These are phyloP conservation scores for Kurtzmaniella cleridarum DNA, from an alignment of 805 yeast species.

Conservation along the genomic window DNA sequence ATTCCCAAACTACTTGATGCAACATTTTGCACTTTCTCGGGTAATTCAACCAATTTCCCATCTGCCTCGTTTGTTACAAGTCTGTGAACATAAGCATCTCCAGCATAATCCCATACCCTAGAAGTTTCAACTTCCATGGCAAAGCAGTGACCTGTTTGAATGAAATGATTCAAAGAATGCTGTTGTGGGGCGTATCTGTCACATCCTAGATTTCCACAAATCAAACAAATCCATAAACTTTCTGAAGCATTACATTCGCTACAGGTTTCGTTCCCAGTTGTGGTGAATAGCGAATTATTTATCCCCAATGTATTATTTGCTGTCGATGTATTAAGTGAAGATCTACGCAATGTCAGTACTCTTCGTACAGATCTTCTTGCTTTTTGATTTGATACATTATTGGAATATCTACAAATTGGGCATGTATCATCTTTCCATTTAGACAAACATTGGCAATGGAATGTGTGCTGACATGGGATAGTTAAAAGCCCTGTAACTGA, in stretches of 20 bases:
- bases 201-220: constrained; percentile 92
- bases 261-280: constrained; percentile 34
- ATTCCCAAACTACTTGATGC: not conserved
- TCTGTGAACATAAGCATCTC: constrained; percentile 85
- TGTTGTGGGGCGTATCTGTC: constrained; percentile 75
- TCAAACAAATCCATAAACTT: constrained; percentile 82
- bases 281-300: constrained; percentile 1
- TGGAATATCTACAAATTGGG: constrained; percentile 85
- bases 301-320: not conserved
- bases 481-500: constrained; percentile 76
- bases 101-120: constrained; percentile 92
- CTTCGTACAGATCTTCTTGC: constrained; percentile 28
- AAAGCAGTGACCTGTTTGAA: constrained; percentile 76
- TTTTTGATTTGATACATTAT: constrained; percentile 29
- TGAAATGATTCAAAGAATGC: constrained; percentile 81
- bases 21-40: constrained; percentile 24
- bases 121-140: constrained; percentile 84
- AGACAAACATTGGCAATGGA: constrained; percentile 82
- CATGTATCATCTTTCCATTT: constrained; percentile 90
- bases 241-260: constrained; percentile 50
- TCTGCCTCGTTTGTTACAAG: constrained; percentile 79
- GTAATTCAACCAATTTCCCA: constrained; percentile 82
- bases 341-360: constrained; percentile 20
- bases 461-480: constrained; percentile 89
- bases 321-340: not conserved